Evolutionary conservation across 2,329 filamentous ascomycete species (phyloP), one percentile per base, ranked within the genome.

Genomic region (Clonostachys rhizophaga): DNA sequence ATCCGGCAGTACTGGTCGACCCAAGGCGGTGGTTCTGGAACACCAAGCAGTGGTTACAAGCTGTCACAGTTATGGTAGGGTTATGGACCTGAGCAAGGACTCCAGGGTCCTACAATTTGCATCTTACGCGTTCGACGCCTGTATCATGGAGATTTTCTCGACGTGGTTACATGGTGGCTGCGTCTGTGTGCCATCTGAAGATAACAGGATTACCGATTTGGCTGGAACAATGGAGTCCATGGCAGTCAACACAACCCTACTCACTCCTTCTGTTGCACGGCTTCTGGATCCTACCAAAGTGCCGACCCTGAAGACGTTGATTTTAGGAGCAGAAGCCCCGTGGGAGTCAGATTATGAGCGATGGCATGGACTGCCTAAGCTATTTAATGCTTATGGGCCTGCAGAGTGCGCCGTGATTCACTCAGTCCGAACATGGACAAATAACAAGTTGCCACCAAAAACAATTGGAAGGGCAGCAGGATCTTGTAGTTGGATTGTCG

Each of bases 391-490:
- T 8, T 47, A 43, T 16, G 45, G 45, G 9, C 41, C 41, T 5
- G 30, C 40, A 8, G 45, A 49, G 18, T 46, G 47, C 24, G 30
- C 47, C 12, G 18, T 33, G 30, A 18, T 43, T n/a, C 14, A 30
- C 14, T 33, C 42, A 16, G 18, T 42, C 3, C 66, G 65, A 30
- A 10, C 44, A 64, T 65, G 16, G 58, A 66, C 33, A 68, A 66
- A 49, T n/a, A 34, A 8, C 13, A 47, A 33, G 40, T 40, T 34
- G 20, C 24, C 42, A 24, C 10, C 17, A 7, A 33, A 24, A 16
- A 52, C 52, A n/a, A 52, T 53, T 5, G 50, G 47, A 4, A 33
- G 17, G 13, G 24, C 24, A 16, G 42, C 14, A 6, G 42, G 42
- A n/a, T 18, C 30, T 12, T 13, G 24, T 14, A 33, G 18, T 1